Percentiles rank a stretch among this genome's conserved stretches.
Conservation (phyloP, 805 yeast species). For the Starmerella riodocensis region DNA sequence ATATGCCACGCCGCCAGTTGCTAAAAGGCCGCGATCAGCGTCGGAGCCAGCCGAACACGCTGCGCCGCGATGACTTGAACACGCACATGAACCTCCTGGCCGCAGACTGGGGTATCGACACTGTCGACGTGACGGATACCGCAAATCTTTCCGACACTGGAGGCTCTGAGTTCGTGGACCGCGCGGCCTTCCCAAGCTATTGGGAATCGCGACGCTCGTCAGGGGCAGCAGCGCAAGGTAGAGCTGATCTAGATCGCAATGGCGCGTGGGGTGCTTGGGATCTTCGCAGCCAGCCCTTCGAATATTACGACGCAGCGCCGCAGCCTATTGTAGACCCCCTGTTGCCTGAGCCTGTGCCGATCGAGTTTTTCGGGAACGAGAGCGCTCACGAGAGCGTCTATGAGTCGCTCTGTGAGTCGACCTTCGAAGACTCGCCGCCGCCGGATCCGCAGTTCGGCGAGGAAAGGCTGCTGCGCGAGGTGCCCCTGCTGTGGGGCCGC, state of each 20-base stretch:
- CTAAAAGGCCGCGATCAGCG: no score
- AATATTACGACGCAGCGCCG: background rate
- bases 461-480: background rate
- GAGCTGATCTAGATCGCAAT: no score
- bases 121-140: background rate
- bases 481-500: no score
- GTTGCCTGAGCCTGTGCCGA: background rate
- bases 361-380: background rate
- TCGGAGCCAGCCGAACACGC: background rate
- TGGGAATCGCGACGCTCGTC: no score
- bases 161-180: background rate
- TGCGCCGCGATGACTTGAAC: background rate
- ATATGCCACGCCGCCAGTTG: no score
- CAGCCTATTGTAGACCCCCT: background rate
- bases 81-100: background rate
- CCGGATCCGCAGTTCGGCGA: background rate
- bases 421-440: constrained; percentile 1
- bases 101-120: background rate
- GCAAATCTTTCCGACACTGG: background rate
- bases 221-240: no score
- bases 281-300: no score
- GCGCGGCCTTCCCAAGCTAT: background rate
- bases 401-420: background rate
- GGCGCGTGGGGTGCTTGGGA: no score
- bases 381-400: background rate